Evolutionary conservation across 2,329 filamentous ascomycete genomes (phyloP), one percentile per base, ranked within the genome.

Genomic region (Gaeumannomyces tritici): DNA sequence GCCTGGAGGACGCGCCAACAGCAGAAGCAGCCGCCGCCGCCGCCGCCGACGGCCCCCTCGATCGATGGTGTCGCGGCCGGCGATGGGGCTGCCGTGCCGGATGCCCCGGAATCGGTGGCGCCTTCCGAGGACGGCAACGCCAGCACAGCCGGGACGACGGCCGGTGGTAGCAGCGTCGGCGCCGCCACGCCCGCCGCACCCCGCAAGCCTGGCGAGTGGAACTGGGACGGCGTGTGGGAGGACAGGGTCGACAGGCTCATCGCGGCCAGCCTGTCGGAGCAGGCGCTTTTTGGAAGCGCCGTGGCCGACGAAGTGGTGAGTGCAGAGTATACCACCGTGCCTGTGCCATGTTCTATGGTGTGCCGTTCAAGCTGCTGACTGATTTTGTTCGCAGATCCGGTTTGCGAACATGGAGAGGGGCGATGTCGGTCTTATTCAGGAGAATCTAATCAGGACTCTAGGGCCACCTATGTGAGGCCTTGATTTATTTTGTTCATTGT

Each of bases 161-260:
- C 47, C 4, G 35, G 13, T 4, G 35, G 35, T 15, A 42, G 35
- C 15, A 42, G 35, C 15, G 35, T 42, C 11, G 35, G 35, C 11
- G 29, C 18, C 33, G 28, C 59, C 29, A 21, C 5, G 3, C 11
- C 42, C 42, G 4, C 11, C 21, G 42, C 18, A 15, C 51, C 67
- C 31, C 76, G 87, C 64, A 80, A 83, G 60, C 91, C 91, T 0
- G 90, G 89, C 8, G 89, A 96, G 69, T 98, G 93, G 93, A 96
- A 96, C 71, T 98, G 93, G 93, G 91, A 96, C 70, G 93, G 93
- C 0, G 93, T 98, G 0, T 99, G 93, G 93, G 90, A 96, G 72
- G 89, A 93, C 66, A 83, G 93, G 62, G 93, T 96, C 1, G 88
- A 85, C 73, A 90, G 89, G 73, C 89, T 89, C 24, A 84, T 97